Base-by-base conservation (phyloP, 495 filamentous ascomycete genomes). In the Parathielavia appendiculata region DNA sequence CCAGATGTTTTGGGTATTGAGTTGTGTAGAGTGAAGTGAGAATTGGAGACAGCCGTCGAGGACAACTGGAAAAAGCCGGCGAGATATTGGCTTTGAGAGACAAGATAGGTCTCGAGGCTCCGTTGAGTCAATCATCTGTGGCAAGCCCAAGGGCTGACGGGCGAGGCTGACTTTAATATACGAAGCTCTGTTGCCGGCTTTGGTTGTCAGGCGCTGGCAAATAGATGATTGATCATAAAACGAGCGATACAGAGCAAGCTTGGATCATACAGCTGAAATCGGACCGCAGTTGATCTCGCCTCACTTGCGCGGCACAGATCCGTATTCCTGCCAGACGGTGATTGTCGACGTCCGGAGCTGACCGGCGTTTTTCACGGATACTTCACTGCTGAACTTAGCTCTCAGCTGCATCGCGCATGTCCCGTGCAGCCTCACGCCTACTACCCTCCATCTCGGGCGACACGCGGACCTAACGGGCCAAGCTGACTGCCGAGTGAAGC, bases 211-310 rank as follows among this genome's bases (percentile, higher is more conserved):
- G 3, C 26, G 3, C 26, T 30, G 3, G 26, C 26, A 3, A 6
- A 30, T 30, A 34, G 10, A 40, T n/a, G 50, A 40, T 35, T 32
- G 14, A 34, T 43, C 51, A 43, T 36, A 41, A 26, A 41, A 6
- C n/a, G 17, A 34, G 30, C 22, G 13, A 34, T 19, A 20, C 17
- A 12, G 47, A 36, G 16, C n/a, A 20, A 51, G 4, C 9, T 1
- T 38, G n/a, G 32, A 51, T 7, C 5, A 36, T 14, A 32, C 47
- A 61, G 59, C 59, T 62, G 55, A 55, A 16, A 43, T 49, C 14
- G 52, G 51, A 53, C 46, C 57, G 56, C 52, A 63, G 22, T 23
- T 19, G 1, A 19, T 41, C 48, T 38, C 58, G 62, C 62, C 62
- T 60, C 54, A 58, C 50, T 34, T 19, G 44, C 50, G 58, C 62